Evolutionary conservation across 257 asterid genomes (phyloP).

Genomic region (Lycium barbarum): DNA sequence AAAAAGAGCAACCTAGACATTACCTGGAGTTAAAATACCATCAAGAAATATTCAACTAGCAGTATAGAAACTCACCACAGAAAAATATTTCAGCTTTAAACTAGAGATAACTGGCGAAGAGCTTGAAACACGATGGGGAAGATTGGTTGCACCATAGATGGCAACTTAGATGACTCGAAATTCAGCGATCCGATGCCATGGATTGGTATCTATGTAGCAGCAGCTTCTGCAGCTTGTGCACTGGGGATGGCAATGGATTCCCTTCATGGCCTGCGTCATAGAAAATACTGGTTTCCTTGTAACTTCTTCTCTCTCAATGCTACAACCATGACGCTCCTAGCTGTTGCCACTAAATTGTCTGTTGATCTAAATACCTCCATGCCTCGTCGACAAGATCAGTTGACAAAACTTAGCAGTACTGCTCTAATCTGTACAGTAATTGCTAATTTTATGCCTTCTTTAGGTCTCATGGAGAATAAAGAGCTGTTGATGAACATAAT

Average conservation of each 20-base stretch:
- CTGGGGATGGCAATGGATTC: slow-evolving; percentile 58
- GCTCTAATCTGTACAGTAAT: slow-evolving; percentile 63
- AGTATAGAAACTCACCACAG: neutral
- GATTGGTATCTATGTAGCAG: slow-evolving; percentile 68
- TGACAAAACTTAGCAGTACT: slow-evolving; percentile 75
- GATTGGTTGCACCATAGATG: slow-evolving; percentile 51
- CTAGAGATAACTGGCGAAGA: neutral
- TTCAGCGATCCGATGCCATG: slow-evolving; percentile 75
- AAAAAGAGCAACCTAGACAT: neutral
- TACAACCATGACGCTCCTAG: slow-evolving; percentile 67
- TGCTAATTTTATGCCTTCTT: slow-evolving; percentile 76
- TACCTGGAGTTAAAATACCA: too few relatives aligned
- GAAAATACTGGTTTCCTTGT: slow-evolving; percentile 74
- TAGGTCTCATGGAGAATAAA: slow-evolving; percentile 63
- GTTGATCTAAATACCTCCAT: slow-evolving; percentile 83
- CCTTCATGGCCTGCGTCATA: slow-evolving; percentile 52
- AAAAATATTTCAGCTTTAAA: slow-evolving; percentile 6
- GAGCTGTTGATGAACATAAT: slow-evolving; percentile 71
- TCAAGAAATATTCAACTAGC: neutral
- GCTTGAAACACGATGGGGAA: neutral
- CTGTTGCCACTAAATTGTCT: slow-evolving; percentile 71
- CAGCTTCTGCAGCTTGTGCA: slow-evolving; percentile 70
- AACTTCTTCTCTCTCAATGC: slow-evolving; percentile 83
- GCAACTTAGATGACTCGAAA: slow-evolving; percentile 54
- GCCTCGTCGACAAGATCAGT: slow-evolving; percentile 76